A percentile compares a stretch with the other conserved stretches of the same genome.
Evolutionary conservation across 2,329 filamentous ascomycete genomes (phyloP).

Genomic region (Fusarium sp.): DNA sequence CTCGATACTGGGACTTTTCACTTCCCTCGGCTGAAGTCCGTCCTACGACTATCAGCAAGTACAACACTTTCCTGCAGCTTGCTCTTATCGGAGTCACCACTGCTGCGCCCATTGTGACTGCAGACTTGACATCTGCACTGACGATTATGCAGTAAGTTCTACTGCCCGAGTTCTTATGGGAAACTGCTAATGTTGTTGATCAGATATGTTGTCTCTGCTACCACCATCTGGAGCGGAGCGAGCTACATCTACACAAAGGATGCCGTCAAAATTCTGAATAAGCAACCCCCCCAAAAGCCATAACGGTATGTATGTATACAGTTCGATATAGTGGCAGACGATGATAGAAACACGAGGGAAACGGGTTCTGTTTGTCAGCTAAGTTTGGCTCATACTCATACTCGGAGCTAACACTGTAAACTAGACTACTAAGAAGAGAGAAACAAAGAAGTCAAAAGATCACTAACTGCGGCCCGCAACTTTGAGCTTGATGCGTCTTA

Average conservation of each 20-base stretch:
- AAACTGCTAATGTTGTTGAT: slow-evolving; percentile 7
- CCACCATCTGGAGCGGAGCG: slow-evolving; percentile 92
- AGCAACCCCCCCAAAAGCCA: slow-evolving; percentile 41
- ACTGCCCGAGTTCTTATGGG: background rate
- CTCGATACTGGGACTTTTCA: slow-evolving; percentile 96
- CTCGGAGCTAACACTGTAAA: background rate
- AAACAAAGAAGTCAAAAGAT: background rate
- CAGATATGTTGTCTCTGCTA: slow-evolving; percentile 86
- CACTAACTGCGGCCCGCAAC: slow-evolving; percentile 12
- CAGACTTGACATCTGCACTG: slow-evolving; percentile 67
- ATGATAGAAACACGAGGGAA: background rate
- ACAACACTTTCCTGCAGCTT: slow-evolving; percentile 94
- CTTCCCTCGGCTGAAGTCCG: slow-evolving; percentile 87
- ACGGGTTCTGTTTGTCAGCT: background rate
- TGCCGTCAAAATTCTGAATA: slow-evolving; percentile 84
- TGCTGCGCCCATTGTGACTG: slow-evolving; percentile 78
- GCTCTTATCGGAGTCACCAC: slow-evolving; percentile 87
- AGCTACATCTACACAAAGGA: slow-evolving; percentile 94
- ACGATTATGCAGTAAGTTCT: slow-evolving; percentile 72
- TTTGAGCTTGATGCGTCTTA: slow-evolving; percentile 25
- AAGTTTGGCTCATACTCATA: slow-evolving; percentile 6
- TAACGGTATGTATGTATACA: slow-evolving; percentile 8
- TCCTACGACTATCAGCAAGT: slow-evolving; percentile 86
- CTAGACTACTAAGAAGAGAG: background rate
- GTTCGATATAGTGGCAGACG: slow-evolving; percentile 3